phyloP scores from a whole-genome alignment of 2,329 filamentous ascomycete species.

The Atkinsonella texensis region DNA sequence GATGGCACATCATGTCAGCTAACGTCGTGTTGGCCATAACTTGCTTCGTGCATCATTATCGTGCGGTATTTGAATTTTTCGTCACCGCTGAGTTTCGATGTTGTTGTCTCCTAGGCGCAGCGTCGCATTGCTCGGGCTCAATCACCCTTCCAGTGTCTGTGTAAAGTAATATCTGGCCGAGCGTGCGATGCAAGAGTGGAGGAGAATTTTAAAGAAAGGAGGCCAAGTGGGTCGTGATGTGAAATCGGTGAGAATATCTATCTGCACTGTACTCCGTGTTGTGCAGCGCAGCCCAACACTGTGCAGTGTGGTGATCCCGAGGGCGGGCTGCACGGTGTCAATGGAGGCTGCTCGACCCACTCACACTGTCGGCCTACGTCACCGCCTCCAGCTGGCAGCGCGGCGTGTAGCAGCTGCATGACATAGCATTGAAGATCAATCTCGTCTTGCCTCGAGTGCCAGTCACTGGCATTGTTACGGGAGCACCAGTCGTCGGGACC shows the following conservation, averaged over 20 bases:
- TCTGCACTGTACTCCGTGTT: no score
- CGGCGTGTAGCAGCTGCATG: background rate
- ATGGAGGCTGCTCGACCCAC: background rate
- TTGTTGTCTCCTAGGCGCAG: background rate
- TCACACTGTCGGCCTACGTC: constrained; percentile 6
- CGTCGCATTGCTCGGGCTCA: background rate
- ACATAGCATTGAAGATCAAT: no score
- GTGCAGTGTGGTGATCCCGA: constrained; percentile 5
- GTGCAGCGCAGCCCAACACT: background rate
- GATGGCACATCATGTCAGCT: background rate
- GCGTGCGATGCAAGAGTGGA: background rate
- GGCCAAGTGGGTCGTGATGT: background rate
- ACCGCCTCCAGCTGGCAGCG: background rate
- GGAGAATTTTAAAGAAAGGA: background rate
- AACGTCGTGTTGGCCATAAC: background rate
- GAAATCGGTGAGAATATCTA: no score
- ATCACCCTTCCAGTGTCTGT: background rate
- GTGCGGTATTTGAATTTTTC: background rate
- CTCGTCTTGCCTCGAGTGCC: background rate
- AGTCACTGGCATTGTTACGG: background rate
- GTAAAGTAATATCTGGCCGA: background rate
- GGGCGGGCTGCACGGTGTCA: background rate
- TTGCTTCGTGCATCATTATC: background rate
- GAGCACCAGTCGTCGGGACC: background rate
- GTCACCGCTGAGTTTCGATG: background rate